Base-by-base conservation (phyloP, 495 filamentous ascomycete species). In the Lophium mytilinum region DNA sequence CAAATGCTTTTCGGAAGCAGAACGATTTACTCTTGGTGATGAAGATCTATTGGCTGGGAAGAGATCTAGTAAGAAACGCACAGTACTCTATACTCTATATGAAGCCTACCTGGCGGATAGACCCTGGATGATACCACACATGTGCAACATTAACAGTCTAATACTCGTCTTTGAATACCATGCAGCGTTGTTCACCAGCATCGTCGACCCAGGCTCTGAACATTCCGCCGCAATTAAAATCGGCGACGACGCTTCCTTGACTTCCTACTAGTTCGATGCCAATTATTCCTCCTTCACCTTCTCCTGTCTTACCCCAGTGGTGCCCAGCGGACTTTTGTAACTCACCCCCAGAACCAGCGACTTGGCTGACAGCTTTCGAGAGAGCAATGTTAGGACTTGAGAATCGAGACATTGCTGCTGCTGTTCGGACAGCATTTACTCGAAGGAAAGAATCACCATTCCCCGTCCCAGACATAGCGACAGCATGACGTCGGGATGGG, bases 211-310 rank as follows among this genome's bases (percentile, higher is more conserved):
- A 93, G 8, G 87, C 88, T 33, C 90, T 76, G 71, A 88, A 94
- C 88, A 96, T 92, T 0, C 91, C 91, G 3, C 84, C 87, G 63
- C 88, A 95, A 67, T 96, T 95, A 68, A 86, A 88, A 63, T 89
- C 86, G 50, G 78, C 82, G 30, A 87, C 74, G n/a, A 90, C 75
- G 42, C 73, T 72, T 0, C 78, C 79, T 55, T 75, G 54, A 50
- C 60, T 63, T 15, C 83, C 69, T 3, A 77, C 72, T 5, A 79
- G 72, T 58, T 95, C 89, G 50, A 95, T 86, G 0, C 89, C 91
- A 61, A 96, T 95, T 46, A 95, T 85, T 0, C 91, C 90, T 3
- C 88, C 90, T 63, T 86, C 79, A 0, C 90, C 91, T 61, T 95
- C 91, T 2, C 87, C 86, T 1, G 84, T 87, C 60, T 73, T 77